These are phyloP conservation scores for Pelargonium cotyledonis DNA, from an alignment of 441 rosid genomes.

Conservation along the genomic window DNA sequence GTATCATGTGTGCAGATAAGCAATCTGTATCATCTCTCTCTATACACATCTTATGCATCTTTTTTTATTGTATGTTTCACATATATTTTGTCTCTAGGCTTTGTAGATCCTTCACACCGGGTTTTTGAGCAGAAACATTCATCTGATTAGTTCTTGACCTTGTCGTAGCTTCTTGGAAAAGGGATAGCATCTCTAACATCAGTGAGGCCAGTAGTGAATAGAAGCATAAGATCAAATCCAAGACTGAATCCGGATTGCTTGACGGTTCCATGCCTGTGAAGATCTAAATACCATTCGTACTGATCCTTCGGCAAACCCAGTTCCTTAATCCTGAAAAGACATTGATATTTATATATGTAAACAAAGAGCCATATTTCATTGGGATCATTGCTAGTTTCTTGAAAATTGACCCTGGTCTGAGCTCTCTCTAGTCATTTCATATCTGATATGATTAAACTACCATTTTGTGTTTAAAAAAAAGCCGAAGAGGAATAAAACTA, in stretches of 20 bases:
- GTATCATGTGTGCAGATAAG: not conserved
- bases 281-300: conserved; percentile 78
- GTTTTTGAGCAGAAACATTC: not conserved
- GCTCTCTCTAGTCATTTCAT: not conserved
- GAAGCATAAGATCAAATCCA: conserved; percentile 62
- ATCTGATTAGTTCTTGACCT: conserved; percentile 34
- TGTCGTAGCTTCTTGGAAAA: conserved; percentile 57
- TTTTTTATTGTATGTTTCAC: not conserved
- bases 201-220: conserved; percentile 56
- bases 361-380: not conserved
- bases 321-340: conserved; percentile 50
- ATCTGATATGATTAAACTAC: not conserved
- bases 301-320: conserved; percentile 41
- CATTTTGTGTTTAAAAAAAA: not conserved
- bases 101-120: not conserved
- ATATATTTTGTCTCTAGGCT: not conserved
- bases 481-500: conserved; percentile 16
- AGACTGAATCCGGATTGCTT: conserved; percentile 70
- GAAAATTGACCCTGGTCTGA: not conserved
- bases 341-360: not conserved
- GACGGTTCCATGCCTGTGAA: conserved; percentile 77
- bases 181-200: conserved; percentile 80
- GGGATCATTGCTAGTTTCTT: not conserved
- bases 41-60: too few relatives aligned
- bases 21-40: not conserved